A percentile compares a stretch with the other conserved stretches of the same genome.
phyloP scores from a whole-genome alignment of 1,139 yeast species.

The Magnusiomyces paraingens region DNA sequence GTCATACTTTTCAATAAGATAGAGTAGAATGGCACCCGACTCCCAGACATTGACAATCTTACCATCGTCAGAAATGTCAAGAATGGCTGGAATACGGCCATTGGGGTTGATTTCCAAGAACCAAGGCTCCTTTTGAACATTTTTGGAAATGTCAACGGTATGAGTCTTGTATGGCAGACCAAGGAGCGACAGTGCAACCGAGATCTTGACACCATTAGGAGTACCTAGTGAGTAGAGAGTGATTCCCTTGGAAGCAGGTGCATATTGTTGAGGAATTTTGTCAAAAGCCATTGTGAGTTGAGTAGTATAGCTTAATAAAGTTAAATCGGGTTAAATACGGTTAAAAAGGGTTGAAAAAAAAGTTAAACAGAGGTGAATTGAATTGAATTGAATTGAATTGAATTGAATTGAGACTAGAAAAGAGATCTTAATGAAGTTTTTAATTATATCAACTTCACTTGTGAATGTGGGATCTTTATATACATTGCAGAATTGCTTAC shows the following conservation, averaged over 20 bases:
- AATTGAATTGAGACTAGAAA: not conserved
- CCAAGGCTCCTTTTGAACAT: constrained; percentile 48
- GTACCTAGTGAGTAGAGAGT: constrained; percentile 45
- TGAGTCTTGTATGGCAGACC: constrained; percentile 43
- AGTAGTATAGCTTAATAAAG: no score
- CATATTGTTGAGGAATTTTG: constrained; percentile 11
- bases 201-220: constrained; percentile 51
- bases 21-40: constrained; percentile 53
- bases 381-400: not conserved
- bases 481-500: no score
- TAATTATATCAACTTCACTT: no score
- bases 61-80: constrained; percentile 37
- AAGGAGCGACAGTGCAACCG: constrained; percentile 44
- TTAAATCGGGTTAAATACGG: not conserved
- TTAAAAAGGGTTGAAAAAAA: not conserved
- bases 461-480: not conserved
- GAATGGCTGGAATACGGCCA: constrained; percentile 55
- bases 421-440: no score
- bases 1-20: constrained; percentile 53
- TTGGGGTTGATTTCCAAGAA: constrained; percentile 51
- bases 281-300: not conserved
- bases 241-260: constrained; percentile 19
- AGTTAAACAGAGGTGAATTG: not conserved
- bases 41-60: constrained; percentile 35
- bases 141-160: constrained; percentile 37